Evolutionary conservation across 768 basidiomycete species (phyloP), one percentile per base, ranked within the genome.

Genomic region (Asterophora parasitica): DNA sequence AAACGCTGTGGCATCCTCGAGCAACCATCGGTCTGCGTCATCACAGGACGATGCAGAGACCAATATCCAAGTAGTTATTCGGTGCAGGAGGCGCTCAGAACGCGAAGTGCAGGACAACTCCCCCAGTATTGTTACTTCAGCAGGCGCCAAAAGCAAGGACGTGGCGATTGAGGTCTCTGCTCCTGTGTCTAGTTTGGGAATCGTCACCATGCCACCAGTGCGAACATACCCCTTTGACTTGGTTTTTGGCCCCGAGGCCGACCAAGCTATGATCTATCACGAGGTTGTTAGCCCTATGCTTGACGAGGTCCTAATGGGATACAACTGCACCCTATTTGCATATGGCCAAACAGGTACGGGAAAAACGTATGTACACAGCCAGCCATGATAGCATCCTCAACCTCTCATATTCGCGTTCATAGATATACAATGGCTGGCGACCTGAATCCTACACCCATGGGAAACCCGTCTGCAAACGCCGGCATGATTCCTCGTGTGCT

Each of bases 321-420:
- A 96, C 72, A 98, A 98, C 61, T 98, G 95, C 62, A 95, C 92
- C 0, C 73, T 99, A 16, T 97, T 98, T 67, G 94, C 94, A 4
- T 99, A 99, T 62, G 96, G 96, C 1, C 96, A 98, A 65, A 98
- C 96, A 0, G 96, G 96, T 0, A 97, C 96, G 0, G 96, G 96
- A 16, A 99, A 99, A 72, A 98, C 96, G 92, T 96, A 63, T 58
- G 90, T 72, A 3, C 12, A 30, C 28, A 7, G 36, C n/a, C 41
- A 42, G 26, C 38, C 20, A n/a, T 34, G 42, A 15, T 48, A 16
- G 39, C 13, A 39, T 44, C 1, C 34, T 37, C 13, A 41, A 23
- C 23, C 42, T 33, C 27, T 44, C 17, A 54, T 43, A 19, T 41
- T 32, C 19, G 10, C 30, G 33, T 26, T 16, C 32, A 12, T 44